Percentiles rank a stretch among this genome's conserved stretches.
phyloP scores from a whole-genome alignment of 1,284 basidiomycete species.

The Cryptococcus sp. region DNA sequence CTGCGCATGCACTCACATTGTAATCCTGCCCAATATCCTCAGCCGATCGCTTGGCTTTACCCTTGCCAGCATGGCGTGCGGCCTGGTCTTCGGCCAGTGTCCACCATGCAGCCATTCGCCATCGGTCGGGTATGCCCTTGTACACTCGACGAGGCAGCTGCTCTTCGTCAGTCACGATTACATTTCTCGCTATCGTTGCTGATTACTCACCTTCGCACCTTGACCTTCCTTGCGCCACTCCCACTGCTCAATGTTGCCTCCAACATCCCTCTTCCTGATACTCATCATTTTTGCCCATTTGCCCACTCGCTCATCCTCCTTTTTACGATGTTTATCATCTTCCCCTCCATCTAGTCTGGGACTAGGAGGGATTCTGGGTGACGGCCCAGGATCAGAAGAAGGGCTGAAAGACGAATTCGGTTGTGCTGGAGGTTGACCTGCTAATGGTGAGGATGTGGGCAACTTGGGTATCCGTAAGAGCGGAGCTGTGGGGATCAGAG shows the following conservation, averaged over 20 bases:
- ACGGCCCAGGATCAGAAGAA: slow-evolving; percentile 17
- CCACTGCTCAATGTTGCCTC: slow-evolving; percentile 78
- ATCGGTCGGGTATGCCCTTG: slow-evolving; percentile 96
- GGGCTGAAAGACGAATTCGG: slow-evolving; percentile 28
- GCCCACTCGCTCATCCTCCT: slow-evolving; percentile 69
- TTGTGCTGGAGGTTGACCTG: slow-evolving; percentile 36
- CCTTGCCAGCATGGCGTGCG: slow-evolving; percentile 16
- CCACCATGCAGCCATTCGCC: slow-evolving; percentile 91
- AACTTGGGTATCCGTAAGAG: slow-evolving; percentile 64
- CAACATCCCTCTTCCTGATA: slow-evolving; percentile 63
- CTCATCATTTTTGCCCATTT: slow-evolving; percentile 90
- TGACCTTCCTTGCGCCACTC: slow-evolving; percentile 63
- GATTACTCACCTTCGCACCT: slow-evolving; percentile 57
- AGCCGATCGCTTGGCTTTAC: slow-evolving; percentile 29
- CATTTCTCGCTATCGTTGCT: background rate
- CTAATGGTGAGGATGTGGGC: slow-evolving; percentile 52
- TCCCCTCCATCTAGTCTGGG: slow-evolving; percentile 7
- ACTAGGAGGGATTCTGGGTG: slow-evolving; percentile 17
- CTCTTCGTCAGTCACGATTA: background rate
- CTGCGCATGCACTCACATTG: slow-evolving; percentile 36
- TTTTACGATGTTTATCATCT: slow-evolving; percentile 44
- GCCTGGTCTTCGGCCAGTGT: slow-evolving; percentile 60
- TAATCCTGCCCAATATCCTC: slow-evolving; percentile 58
- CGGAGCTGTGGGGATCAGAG: slow-evolving; percentile 65
- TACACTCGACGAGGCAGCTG: slow-evolving; percentile 68